Conservation (phyloP, 73 alveolate genomes). For the Effrenium voratum region DNA sequence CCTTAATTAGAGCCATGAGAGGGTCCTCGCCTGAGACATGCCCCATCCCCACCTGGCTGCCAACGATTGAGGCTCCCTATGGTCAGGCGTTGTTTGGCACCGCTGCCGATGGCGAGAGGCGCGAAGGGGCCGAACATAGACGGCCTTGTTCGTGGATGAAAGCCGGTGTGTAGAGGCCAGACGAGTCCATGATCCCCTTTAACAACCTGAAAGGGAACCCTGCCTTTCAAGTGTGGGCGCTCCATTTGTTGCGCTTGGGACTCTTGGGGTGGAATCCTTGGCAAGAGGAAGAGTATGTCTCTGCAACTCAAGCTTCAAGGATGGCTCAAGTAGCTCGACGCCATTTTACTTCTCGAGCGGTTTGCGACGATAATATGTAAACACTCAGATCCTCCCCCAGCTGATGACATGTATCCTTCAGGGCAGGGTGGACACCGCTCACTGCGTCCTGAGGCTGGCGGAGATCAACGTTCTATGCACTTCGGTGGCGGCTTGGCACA, state of each 20-base stretch:
- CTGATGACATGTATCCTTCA: no score
- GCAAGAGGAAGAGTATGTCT: no score
- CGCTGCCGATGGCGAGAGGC: conserved; percentile 50
- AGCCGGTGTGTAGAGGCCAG: no score
- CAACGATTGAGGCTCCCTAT: conserved; percentile 44
- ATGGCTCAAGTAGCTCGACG: no score
- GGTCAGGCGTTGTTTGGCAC: conserved; percentile 55
- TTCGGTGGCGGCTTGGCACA: not conserved
- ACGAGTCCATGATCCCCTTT: no score
- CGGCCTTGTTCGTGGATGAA: not conserved
- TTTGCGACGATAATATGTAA: no score
- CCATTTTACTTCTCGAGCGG: not conserved
- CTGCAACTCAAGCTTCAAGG: no score
- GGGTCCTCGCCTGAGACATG: not conserved
- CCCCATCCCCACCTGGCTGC: not conserved
- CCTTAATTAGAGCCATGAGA: no score
- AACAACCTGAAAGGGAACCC: no score
- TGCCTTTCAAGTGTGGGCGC: no score
- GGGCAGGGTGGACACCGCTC: no score
- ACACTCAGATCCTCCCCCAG: not conserved
- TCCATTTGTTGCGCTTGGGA: not conserved
- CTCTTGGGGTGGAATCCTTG: not conserved
- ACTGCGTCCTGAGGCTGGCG: conserved; percentile 65
- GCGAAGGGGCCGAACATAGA: not conserved
- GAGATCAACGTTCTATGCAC: conserved; percentile 68